These are phyloP conservation scores for Suhomyces bolitotheri DNA, from an alignment of 1,139 yeast genomes.

Conservation along the genomic window DNA sequence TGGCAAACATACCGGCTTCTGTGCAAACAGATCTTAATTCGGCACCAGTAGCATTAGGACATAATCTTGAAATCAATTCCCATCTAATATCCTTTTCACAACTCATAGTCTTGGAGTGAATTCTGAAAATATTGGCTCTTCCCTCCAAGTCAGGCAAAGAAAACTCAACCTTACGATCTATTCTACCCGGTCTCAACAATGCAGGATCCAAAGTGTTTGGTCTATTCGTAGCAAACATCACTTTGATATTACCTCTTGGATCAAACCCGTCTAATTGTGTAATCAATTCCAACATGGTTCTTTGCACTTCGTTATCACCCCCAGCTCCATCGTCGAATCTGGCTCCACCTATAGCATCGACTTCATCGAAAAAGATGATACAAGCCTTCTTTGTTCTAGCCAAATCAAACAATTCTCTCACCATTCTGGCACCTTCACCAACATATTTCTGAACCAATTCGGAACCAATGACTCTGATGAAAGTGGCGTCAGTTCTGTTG, in stretches of 20 bases:
- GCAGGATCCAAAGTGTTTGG: constrained; percentile 99
- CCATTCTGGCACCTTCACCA: constrained; percentile 99
- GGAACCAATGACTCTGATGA: constrained; percentile 95
- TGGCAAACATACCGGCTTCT: constrained; percentile 88
- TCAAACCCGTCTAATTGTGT: constrained; percentile 98
- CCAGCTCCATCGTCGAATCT: constrained; percentile 99
- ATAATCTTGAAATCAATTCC: constrained; percentile 94
- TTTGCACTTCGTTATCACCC: constrained; percentile 97
- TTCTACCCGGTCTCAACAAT: constrained; percentile 93
- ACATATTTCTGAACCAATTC: constrained; percentile 97
- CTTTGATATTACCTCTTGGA: constrained; percentile 97
- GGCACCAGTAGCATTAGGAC: constrained; percentile 99
- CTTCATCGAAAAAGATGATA: constrained; percentile 93
- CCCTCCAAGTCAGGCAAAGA: constrained; percentile 96
- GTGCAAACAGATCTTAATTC: constrained; percentile 55
- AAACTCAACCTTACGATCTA: constrained; percentile 97
- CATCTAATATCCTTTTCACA: constrained; percentile 96
- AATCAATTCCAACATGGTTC: constrained; percentile 97
- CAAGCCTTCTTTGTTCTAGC: constrained; percentile 98
- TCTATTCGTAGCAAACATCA: constrained; percentile 98
- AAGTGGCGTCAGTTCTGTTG: constrained; percentile 97
- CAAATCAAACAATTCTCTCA: constrained; percentile 96
- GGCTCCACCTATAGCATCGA: constrained; percentile 98
- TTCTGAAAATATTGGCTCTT: constrained; percentile 93
- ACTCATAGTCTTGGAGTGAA: constrained; percentile 96